Evolutionary conservation across 2,329 filamentous ascomycete species (phyloP), one percentile per base, ranked within the genome.

Genomic region (Ascochyta rabiei): DNA sequence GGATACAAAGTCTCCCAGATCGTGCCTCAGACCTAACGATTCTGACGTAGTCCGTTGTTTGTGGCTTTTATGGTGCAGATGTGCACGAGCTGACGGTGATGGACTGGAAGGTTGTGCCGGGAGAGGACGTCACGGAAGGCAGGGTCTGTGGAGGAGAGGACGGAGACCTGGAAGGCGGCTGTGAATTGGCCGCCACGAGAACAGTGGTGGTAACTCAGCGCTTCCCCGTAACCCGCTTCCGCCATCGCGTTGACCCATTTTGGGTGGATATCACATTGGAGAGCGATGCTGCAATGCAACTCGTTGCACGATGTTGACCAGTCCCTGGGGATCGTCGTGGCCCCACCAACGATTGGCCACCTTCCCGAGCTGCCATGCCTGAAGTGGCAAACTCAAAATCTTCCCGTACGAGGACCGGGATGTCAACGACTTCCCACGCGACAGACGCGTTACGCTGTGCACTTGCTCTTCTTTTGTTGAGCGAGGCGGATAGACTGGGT

Each of bases 211-310:
- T 39, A 44, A 41, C 48, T 44, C 40, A 52, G 48, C 51, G 56
- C 53, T 21, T 48, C 48, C 53, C 54, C 39, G 57, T 53, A 40
- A 57, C 38, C 60, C 55, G 56, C 44, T 39, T 54, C 56, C 59
- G 55, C 55, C 45, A 56, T 45, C 18, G 42, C 45, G 53, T 53
- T 23, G 57, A 40, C 57, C 38, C 44, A 24, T 21, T 46, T 44
- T 39, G 40, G 59, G 45, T 39, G 55, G 41, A 48, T 48, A 59
- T 65, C 61, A 62, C 59, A 59, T 51, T 33, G 26, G 16, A 49
- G 35, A n/a, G 56, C 26, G 47, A 62, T 60, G 51, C 52, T 55
- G 61, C 52, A 38, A 64, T 61, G 52, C 57, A 56, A 67, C 62
- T 67, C 60, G 64, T 56, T 38, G 52, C 42, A 40, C 47, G 34